Evolutionary conservation across 352 stramenopile species (phyloP).

Genomic region (Phytophthora quininea): DNA sequence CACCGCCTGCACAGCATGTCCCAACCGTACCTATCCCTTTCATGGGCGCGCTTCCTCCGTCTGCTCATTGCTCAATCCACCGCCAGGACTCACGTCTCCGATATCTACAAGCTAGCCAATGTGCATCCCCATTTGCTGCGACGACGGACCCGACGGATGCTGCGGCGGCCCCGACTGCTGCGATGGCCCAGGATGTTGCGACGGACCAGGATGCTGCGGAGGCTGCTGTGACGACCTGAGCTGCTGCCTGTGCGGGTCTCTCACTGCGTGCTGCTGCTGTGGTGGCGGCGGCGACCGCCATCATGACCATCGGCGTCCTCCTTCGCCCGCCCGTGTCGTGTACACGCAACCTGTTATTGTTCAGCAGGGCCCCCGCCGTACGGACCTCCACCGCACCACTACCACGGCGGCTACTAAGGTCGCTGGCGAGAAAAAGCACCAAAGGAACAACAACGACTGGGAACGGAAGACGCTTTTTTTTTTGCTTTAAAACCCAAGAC

Average conservation of each 20-base stretch:
- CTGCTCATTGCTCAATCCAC: conserved; percentile 26
- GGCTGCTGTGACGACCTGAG: conserved; percentile 30
- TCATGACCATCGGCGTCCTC: conserved; percentile 16
- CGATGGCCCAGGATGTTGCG: conserved; percentile 15
- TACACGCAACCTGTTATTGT: conserved; percentile 36
- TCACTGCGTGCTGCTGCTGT: conserved; percentile 31
- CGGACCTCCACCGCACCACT: conserved; percentile 1
- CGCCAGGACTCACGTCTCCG: conserved; percentile 3
- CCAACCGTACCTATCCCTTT: conserved; percentile 2
- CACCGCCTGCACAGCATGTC: background rate
- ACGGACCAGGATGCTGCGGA: conserved; percentile 13
- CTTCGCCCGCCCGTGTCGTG: conserved; percentile 25
- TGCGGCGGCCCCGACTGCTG: conserved; percentile 15
- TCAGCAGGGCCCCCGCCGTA: conserved; percentile 21
- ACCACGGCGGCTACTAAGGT: conserved; percentile 23
- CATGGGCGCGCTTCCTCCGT: too few relatives aligned
- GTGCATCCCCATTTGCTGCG: conserved; percentile 29
- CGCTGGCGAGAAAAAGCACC: background rate
- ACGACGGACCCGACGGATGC: conserved; percentile 23
- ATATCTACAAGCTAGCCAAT: background rate
- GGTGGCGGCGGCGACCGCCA: conserved; percentile 10
- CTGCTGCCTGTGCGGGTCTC: conserved; percentile 33
- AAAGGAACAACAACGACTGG: too few relatives aligned
- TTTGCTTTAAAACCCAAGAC: too few relatives aligned
- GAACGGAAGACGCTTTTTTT: background rate